Base-by-base conservation (phyloP, 2,329 filamentous ascomycete genomes). In the Periconia sp. region DNA sequence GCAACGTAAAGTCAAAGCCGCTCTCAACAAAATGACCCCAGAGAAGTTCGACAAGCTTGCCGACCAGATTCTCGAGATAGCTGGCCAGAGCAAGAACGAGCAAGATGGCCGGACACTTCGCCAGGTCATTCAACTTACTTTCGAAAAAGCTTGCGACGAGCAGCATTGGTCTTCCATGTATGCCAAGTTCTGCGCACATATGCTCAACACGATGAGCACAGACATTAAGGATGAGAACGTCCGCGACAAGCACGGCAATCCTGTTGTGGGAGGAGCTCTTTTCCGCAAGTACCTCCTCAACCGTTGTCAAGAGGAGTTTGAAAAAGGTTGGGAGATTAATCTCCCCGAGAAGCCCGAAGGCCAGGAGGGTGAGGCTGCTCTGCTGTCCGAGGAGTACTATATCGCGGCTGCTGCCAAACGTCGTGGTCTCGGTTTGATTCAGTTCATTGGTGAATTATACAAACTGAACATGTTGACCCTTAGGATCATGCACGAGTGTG, bases 231-330 rank as follows among this genome's bases (percentile, higher is more conserved):
- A 99, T 66, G 92, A 97, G 78, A 93, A 87, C 58, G 95, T 99
- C 75, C 87, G 86, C 63, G 94, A 99, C 80, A 96, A 91, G 83
- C 85, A 84, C 57, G 91, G 90, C 64, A 88, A 92, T 54, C 85
- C 96, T 52, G 92, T 97, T 62, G 90, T 89, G 62, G 94, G 94
- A 65, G 94, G 94, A 65, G 92, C 90, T 62, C 81, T 99, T 30
- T 99, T 99, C 91, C 86, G 94, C 68, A 99, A 99, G 79, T 99
- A 99, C 75, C 84, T 99, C 33, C 89, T 99, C 72, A 99, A 97
- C 82, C 87, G 94, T 66, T 99, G 94, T 76, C 94, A 99, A 77
- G 92, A 97, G 73, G 46, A 48, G n/a, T 48, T 48, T 19, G 46
- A 48, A 15, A 48, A 92, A 66, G 94, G 94, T 62, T 99, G 94